These are phyloP conservation scores for Ceratocystis lukuohia DNA, from an alignment of 2,329 filamentous ascomycete species.

Conservation along the genomic window DNA sequence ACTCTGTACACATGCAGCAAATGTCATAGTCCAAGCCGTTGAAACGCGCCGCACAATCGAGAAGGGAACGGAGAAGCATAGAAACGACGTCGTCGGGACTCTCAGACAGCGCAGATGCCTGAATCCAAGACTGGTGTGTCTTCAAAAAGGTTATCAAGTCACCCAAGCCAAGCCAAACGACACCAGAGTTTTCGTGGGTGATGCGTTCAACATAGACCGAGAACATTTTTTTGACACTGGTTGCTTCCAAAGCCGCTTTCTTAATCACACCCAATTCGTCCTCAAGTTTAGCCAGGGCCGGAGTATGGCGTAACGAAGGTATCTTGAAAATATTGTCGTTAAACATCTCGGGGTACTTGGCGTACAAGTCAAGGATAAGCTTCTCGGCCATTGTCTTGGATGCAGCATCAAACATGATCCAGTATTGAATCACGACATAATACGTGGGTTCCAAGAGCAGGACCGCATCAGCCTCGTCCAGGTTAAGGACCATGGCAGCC, in stretches of 20 bases:
- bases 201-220: slow-evolving; percentile 58
- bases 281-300: slow-evolving; percentile 55
- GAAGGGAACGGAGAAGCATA: slow-evolving; percentile 57
- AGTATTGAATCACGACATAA: slow-evolving; percentile 72
- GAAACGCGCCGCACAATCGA: slow-evolving; percentile 77
- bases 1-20: slow-evolving; percentile 60
- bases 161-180: slow-evolving; percentile 66
- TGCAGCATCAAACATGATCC: slow-evolving; percentile 49
- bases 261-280: slow-evolving; percentile 34
- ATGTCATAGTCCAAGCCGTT: slow-evolving; percentile 55
- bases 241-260: slow-evolving; percentile 38
- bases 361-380: slow-evolving; percentile 52
- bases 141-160: slow-evolving; percentile 66
- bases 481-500: slow-evolving; percentile 59
- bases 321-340: slow-evolving; percentile 57
- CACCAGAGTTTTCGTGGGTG: slow-evolving; percentile 69
- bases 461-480: slow-evolving; percentile 68
- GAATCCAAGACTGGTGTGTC: slow-evolving; percentile 61
- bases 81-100: slow-evolving; percentile 66
- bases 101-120: slow-evolving; percentile 67
- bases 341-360: slow-evolving; percentile 47
- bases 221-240: slow-evolving; percentile 24
- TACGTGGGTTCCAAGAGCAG: slow-evolving; percentile 78
- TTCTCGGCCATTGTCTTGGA: slow-evolving; percentile 47
- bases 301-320: slow-evolving; percentile 62